phyloP scores from a whole-genome alignment of 2,329 filamentous ascomycete species.

The Aspergillus sp. region DNA sequence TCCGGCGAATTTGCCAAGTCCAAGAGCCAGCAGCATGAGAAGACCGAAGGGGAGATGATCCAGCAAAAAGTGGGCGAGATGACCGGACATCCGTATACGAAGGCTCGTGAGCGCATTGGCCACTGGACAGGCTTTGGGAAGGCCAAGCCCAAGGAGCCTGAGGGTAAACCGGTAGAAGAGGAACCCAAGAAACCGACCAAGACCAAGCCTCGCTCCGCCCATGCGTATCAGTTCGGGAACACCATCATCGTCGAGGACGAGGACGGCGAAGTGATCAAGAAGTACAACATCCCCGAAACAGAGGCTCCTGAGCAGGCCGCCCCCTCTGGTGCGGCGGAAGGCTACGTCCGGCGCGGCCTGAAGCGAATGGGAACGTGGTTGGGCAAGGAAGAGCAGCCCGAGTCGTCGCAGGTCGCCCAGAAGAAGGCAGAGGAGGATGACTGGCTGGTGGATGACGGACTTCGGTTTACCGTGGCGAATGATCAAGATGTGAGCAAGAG shows the following conservation, averaged over 20 bases:
- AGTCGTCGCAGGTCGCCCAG: conserved; percentile 20
- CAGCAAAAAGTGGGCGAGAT: conserved; percentile 29
- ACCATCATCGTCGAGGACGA: conserved; percentile 64
- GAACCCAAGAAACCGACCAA: conserved; percentile 13
- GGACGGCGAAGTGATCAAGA: conserved; percentile 60
- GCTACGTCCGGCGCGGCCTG: conserved; percentile 42
- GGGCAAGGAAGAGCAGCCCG: conserved; percentile 26
- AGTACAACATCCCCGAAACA: conserved; percentile 51
- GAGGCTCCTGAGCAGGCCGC: conserved; percentile 15
- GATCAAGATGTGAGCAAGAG: conserved; percentile 25
- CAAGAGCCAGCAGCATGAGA: conserved; percentile 32
- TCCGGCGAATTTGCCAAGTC: conserved; percentile 40
- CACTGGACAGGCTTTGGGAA: conserved; percentile 37
- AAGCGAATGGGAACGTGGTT: conserved; percentile 54
- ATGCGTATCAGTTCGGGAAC: conserved; percentile 59
- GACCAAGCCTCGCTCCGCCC: conserved; percentile 45
- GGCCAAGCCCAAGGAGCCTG: conserved; percentile 10
- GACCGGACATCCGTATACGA: conserved; percentile 24
- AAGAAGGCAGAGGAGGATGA: conserved; percentile 21
- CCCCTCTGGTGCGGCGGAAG: conserved; percentile 20
- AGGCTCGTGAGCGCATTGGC: conserved; percentile 40
- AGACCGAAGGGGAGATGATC: conserved; percentile 36
- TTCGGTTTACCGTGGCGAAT: conserved; percentile 54
- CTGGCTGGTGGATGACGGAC: conserved; percentile 38
- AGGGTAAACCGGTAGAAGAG: conserved; percentile 18